These are phyloP conservation scores for Echites panduratus DNA, from an alignment of 257 asterid genomes.

Conservation along the genomic window DNA sequence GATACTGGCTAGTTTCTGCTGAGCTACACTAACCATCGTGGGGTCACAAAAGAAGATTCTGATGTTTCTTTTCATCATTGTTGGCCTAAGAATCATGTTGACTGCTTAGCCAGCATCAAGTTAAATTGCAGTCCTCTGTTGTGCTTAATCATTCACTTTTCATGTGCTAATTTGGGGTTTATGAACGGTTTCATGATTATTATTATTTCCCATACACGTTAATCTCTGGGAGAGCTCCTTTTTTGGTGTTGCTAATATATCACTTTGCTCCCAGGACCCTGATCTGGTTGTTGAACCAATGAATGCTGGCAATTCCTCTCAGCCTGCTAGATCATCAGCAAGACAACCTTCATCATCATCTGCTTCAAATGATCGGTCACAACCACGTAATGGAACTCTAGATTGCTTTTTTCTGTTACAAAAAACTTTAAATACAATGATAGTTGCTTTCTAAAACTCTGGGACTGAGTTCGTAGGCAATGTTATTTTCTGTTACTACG, in stretches of 20 bases:
- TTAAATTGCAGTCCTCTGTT: not conserved
- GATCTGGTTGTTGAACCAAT: slow-evolving; percentile 83
- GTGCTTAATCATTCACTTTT: not conserved
- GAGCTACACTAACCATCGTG: too few relatives aligned
- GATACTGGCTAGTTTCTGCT: not conserved
- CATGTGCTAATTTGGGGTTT: not conserved
- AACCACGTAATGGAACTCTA: slow-evolving; percentile 54
- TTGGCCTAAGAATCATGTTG: not conserved
- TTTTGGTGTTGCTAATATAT: slow-evolving; percentile 7
- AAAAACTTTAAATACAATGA: not conserved
- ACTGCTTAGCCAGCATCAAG: not conserved
- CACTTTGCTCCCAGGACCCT: slow-evolving; percentile 50
- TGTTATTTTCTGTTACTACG: not conserved
- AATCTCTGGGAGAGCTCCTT: not conserved
- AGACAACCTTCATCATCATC: slow-evolving; percentile 44
- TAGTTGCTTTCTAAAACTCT: not conserved
- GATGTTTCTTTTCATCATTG: not conserved
- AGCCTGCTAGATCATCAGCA: slow-evolving; percentile 51
- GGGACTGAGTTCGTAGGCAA: not conserved
- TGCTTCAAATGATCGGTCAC: slow-evolving; percentile 40
- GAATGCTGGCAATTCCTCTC: slow-evolving; percentile 48
- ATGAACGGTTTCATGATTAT: too few relatives aligned
- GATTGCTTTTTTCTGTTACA: not conserved
- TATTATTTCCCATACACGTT: not conserved
- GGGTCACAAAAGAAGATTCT: not conserved